A percentile compares a stretch with the other conserved stretches of the same genome.
These are phyloP conservation scores for Alternaria sp. DNA, from an alignment of 2,329 filamentous ascomycete species.

Conservation along the genomic window DNA sequence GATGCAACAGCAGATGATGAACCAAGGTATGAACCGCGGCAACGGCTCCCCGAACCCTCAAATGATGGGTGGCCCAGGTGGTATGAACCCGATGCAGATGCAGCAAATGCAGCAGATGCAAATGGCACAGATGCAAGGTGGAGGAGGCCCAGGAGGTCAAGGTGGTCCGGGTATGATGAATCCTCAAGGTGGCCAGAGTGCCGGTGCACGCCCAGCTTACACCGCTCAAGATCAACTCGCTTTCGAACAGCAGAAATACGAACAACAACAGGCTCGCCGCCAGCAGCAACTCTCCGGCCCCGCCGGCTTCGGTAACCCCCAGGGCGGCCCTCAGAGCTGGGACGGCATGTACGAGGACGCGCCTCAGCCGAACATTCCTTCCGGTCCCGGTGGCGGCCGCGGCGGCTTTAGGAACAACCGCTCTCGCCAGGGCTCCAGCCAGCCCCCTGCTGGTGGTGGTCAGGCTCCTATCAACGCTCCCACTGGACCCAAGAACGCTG, in stretches of 20 bases:
- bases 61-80: slow-evolving; percentile 54
- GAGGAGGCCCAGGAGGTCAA: slow-evolving; percentile 41
- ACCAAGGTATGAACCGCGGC: slow-evolving; percentile 34
- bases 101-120: slow-evolving; percentile 73
- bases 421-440: slow-evolving; percentile 47
- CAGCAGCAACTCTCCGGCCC: slow-evolving; percentile 51
- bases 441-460: slow-evolving; percentile 48
- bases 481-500: slow-evolving; percentile 94
- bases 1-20: slow-evolving; percentile 48
- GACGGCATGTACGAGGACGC: slow-evolving; percentile 99
- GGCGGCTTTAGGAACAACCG: slow-evolving; percentile 46
- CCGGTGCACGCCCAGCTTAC: slow-evolving; percentile 58
- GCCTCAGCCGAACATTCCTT: slow-evolving; percentile 75
- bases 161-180: slow-evolving; percentile 39
- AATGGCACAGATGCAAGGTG: slow-evolving; percentile 54
- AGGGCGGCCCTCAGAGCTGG: slow-evolving; percentile 80
- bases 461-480: slow-evolving; percentile 78
- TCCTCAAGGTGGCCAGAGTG: slow-evolving; percentile 25
- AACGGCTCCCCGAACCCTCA: slow-evolving; percentile 44
- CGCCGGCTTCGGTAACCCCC: slow-evolving; percentile 54
- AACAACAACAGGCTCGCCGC: slow-evolving; percentile 69
- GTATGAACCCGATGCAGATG: slow-evolving; percentile 73
- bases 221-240: slow-evolving; percentile 74
- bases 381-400: slow-evolving; percentile 54
- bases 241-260: slow-evolving; percentile 81